A percentile compares a stretch with the other conserved stretches of the same genome.
phyloP scores from a whole-genome alignment of 805 yeast species.

The Candida palmyrensis region DNA sequence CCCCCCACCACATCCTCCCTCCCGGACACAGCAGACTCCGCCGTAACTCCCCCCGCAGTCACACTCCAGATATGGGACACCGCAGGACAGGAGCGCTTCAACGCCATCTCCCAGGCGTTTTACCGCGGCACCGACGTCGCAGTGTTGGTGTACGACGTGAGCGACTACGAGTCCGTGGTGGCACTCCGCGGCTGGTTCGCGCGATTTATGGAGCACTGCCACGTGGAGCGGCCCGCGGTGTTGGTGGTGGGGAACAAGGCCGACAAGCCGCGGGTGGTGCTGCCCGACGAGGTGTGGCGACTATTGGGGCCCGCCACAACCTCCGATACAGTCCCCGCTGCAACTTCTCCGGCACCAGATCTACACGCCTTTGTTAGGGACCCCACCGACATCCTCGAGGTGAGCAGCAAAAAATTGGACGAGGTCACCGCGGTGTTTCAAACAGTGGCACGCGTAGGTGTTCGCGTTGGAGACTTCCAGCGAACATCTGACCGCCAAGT shows the following conservation, averaged over 20 bases:
- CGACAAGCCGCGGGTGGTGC: conserved; percentile 23
- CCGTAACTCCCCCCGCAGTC: conserved; percentile 12
- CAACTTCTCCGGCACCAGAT: too few species aligned
- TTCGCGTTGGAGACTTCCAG: conserved; percentile 5
- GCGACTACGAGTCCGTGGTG: conserved; percentile 46
- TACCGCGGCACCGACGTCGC: conserved; percentile 57
- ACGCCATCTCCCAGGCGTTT: conserved; percentile 48
- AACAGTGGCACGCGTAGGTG: conserved; percentile 34
- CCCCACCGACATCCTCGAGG: conserved; percentile 30
- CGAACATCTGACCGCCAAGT: conserved; percentile 8
- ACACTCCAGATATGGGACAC: conserved; percentile 55
- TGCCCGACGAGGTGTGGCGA: conserved; percentile 1
- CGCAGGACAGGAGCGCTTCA: conserved; percentile 44
- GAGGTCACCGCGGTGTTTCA: conserved; percentile 29
- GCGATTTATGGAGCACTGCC: conserved; percentile 45
- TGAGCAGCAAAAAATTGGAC: conserved; percentile 24
- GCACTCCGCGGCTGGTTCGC: conserved; percentile 44
- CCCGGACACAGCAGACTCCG: not conserved
- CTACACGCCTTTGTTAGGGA: too few species aligned
- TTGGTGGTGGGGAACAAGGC: conserved; percentile 50
- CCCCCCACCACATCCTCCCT: not conserved
- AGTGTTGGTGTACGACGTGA: conserved; percentile 48
- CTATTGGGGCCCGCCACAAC: conserved; percentile 4
- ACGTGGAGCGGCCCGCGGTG: conserved; percentile 42
- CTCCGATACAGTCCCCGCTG: too few species aligned